Evolutionary conservation across 805 yeast genomes (phyloP).

Genomic region (Jamesozyma jinghongensis): DNA sequence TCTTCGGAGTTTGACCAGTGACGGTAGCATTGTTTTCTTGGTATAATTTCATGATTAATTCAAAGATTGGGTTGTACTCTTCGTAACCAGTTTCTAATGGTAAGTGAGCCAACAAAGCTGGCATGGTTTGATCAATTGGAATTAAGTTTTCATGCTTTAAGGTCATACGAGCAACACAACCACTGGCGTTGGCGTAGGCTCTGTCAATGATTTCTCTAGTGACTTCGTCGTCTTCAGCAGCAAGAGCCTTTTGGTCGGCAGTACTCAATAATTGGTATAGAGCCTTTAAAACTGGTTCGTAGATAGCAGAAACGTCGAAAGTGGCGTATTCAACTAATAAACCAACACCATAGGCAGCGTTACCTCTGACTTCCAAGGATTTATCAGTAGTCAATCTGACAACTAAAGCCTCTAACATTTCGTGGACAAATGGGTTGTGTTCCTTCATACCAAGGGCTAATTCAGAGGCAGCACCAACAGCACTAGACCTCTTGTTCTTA

Average conservation of each 20-base stretch:
- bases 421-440: constrained; percentile 56
- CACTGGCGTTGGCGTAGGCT: constrained; percentile 89
- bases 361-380: constrained; percentile 83
- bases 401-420: constrained; percentile 60
- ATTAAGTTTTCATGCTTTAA: constrained; percentile 60
- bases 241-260: constrained; percentile 61
- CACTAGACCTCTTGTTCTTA: constrained; percentile 66
- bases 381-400: constrained; percentile 63
- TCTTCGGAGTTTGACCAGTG: constrained; percentile 44
- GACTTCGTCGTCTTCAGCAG: constrained; percentile 55
- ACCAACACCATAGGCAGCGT: constrained; percentile 95
- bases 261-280: constrained; percentile 66
- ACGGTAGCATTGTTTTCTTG: constrained; percentile 50
- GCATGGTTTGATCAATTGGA: constrained; percentile 70
- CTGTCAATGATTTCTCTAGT: constrained; percentile 70
- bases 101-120: constrained; percentile 63
- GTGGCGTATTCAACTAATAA: constrained; percentile 44
- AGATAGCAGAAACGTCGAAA: constrained; percentile 51
- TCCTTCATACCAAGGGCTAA: constrained; percentile 66
- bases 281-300: constrained; percentile 57
- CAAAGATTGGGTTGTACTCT: constrained; percentile 86
- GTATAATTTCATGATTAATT: constrained; percentile 64
- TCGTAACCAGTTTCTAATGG: constrained; percentile 85
- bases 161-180: constrained; percentile 91
- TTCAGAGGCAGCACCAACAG: constrained; percentile 88